Evolutionary conservation across 2,329 filamentous ascomycete genomes (phyloP).

Genomic region (Cordyceps farinosa): DNA sequence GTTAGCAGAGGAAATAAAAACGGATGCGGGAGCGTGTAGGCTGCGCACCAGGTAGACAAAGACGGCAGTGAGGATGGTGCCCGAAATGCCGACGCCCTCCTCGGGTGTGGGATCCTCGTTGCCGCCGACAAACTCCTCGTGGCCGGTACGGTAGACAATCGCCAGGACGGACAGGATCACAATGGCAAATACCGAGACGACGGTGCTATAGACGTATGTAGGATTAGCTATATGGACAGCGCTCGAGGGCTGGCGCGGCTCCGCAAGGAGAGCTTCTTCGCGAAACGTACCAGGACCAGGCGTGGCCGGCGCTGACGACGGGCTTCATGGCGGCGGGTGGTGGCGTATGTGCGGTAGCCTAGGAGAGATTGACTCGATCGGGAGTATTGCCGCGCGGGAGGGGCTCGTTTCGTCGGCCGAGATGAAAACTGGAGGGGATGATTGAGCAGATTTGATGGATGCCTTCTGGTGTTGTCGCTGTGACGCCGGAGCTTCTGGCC

Average conservation of each 20-base stretch:
- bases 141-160: constrained; percentile 71
- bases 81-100: constrained; percentile 74
- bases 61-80: constrained; percentile 83
- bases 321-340: constrained; percentile 75
- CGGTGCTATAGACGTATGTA: constrained; percentile 55
- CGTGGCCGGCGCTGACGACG: constrained; percentile 84
- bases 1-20: not conserved
- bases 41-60: constrained; percentile 75
- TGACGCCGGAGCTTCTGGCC: constrained; percentile 15
- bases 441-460: not conserved
- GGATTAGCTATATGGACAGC: not conserved
- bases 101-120: constrained; percentile 64
- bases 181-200: constrained; percentile 64
- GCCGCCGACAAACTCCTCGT: constrained; percentile 80
- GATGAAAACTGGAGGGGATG: not conserved
- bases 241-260: not conserved
- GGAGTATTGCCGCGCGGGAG: not conserved
- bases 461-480: not conserved
- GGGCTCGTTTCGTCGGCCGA: not conserved
- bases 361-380: not conserved
- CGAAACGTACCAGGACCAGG: constrained; percentile 80
- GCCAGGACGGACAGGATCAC: constrained; percentile 62
- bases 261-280: not conserved
- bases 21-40: not conserved
- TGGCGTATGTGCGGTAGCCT: no score